Evolutionary conservation across 352 stramenopile genomes (phyloP).

Genomic region (Phytophthora vignae): DNA sequence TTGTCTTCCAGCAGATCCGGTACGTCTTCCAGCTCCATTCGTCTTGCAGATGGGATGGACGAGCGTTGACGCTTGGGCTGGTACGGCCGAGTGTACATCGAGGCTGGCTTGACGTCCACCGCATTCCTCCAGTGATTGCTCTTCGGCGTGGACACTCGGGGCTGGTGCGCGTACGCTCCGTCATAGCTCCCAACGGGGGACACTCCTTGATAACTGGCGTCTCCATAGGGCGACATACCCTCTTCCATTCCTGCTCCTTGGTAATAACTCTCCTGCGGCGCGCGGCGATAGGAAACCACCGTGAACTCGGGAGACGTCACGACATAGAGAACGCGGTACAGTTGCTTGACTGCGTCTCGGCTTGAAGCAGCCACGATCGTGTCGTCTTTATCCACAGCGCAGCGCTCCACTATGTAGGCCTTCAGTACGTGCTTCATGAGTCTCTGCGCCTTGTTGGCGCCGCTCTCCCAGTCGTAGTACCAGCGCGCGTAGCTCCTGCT

Average conservation of each 20-base stretch:
- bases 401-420: slow-evolving; percentile 59
- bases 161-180: neutral
- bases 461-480: slow-evolving; percentile 85
- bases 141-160: neutral
- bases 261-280: slow-evolving; percentile 32
- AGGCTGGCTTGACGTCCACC: neutral
- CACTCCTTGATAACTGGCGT: neutral
- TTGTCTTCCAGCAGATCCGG: slow-evolving; percentile 13
- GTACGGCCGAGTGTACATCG: neutral
- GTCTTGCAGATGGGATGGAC: neutral
- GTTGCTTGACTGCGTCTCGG: slow-evolving; percentile 22
- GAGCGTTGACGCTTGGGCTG: neutral
- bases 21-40: neutral
- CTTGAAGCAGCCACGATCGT: slow-evolving; percentile 32
- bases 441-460: slow-evolving; percentile 70
- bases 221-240: neutral
- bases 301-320: slow-evolving; percentile 71
- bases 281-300: slow-evolving; percentile 74
- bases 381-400: slow-evolving; percentile 41
- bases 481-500: slow-evolving; percentile 50
- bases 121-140: neutral
- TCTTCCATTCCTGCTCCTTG: neutral
- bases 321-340: slow-evolving; percentile 58
- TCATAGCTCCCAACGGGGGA: slow-evolving; percentile 2
- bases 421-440: slow-evolving; percentile 77